Evolutionary conservation across 2,329 filamentous ascomycete species (phyloP).

Genomic region (Verticillium zaregamsianum): DNA sequence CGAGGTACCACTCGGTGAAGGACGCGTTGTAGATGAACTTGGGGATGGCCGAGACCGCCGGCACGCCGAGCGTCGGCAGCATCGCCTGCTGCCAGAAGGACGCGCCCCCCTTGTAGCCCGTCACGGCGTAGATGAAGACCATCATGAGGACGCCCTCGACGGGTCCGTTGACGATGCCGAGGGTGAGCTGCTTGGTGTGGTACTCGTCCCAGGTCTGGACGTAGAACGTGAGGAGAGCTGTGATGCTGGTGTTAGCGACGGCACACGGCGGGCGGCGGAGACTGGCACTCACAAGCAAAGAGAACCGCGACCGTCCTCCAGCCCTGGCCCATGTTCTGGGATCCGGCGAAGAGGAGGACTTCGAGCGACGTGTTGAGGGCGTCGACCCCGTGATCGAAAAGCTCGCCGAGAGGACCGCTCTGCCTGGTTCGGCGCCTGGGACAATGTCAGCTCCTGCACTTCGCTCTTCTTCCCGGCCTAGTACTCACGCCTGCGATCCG

Average conservation of each 20-base stretch:
- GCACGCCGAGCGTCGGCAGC: constrained; percentile 67
- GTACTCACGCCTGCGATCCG: constrained; percentile 81
- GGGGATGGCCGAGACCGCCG: constrained; percentile 61
- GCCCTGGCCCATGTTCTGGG: constrained; percentile 88
- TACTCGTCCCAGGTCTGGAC: constrained; percentile 99
- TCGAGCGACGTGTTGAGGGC: constrained; percentile 95
- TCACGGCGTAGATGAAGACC: constrained; percentile 75
- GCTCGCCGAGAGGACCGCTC: constrained; percentile 88
- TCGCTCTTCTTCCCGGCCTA: too few species aligned
- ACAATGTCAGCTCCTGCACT: neutral
- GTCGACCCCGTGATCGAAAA: constrained; percentile 97
- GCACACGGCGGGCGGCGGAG: neutral
- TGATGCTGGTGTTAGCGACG: neutral
- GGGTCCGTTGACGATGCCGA: constrained; percentile 88
- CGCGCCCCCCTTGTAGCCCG: constrained; percentile 79
- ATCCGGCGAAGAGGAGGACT: constrained; percentile 84
- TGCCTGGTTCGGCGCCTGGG: constrained; percentile 78
- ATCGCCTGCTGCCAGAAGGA: constrained; percentile 91
- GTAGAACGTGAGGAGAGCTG: constrained; percentile 91
- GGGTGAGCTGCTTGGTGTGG: constrained; percentile 90
- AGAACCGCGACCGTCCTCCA: constrained; percentile 83
- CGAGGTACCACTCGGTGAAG: constrained; percentile 90
- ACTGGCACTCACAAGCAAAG: constrained; percentile 64
- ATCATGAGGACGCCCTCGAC: constrained; percentile 91
- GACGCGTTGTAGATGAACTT: constrained; percentile 69